Percentiles rank a stretch among this genome's conserved stretches.
Evolutionary conservation across 1,284 basidiomycete species (phyloP).

Genomic region (Sporisorium iseilematis-ciliati): DNA sequence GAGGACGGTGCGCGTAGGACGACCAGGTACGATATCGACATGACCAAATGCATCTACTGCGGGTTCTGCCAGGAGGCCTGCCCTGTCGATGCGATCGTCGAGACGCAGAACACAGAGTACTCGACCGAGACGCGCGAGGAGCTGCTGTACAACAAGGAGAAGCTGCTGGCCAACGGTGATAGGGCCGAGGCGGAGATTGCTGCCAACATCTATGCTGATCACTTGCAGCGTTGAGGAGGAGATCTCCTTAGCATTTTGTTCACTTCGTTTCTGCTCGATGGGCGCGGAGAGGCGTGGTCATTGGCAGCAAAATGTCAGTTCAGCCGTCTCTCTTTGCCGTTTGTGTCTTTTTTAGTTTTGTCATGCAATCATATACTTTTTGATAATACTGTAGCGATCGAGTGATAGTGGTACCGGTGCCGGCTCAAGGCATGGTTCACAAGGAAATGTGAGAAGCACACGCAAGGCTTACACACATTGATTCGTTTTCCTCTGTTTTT

Average conservation of each 20-base stretch:
- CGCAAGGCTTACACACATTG: too few relatives aligned
- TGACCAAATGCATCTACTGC: slow-evolving; percentile 74
- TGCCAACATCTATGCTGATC: slow-evolving; percentile 66
- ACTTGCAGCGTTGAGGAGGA: slow-evolving; percentile 62
- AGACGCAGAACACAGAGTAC: slow-evolving; percentile 78
- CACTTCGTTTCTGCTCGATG: slow-evolving; percentile 2
- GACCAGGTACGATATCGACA: slow-evolving; percentile 98
- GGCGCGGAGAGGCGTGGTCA: neutral
- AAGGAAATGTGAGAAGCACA: too few relatives aligned
- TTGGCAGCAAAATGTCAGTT: slow-evolving; percentile 14
- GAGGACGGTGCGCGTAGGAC: slow-evolving; percentile 95
- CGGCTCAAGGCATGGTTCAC: too few relatives aligned
- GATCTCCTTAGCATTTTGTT: slow-evolving; percentile 11
- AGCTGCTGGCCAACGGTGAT: slow-evolving; percentile 94
- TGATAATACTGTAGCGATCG: slow-evolving; percentile 11
- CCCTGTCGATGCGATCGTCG: slow-evolving; percentile 99
- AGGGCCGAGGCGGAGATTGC: slow-evolving; percentile 86
- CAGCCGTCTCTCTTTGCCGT: neutral
- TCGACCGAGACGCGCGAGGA: slow-evolving; percentile 98
- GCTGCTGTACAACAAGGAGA: slow-evolving; percentile 95
- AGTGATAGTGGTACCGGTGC: too few relatives aligned
- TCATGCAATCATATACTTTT: slow-evolving; percentile 27
- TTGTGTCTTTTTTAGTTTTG: slow-evolving; percentile 7
- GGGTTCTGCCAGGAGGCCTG: slow-evolving; percentile 82
- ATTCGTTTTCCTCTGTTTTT: neutral